These are phyloP conservation scores for Firmiana major DNA, from an alignment of 345 rosid species.

Conservation along the genomic window DNA sequence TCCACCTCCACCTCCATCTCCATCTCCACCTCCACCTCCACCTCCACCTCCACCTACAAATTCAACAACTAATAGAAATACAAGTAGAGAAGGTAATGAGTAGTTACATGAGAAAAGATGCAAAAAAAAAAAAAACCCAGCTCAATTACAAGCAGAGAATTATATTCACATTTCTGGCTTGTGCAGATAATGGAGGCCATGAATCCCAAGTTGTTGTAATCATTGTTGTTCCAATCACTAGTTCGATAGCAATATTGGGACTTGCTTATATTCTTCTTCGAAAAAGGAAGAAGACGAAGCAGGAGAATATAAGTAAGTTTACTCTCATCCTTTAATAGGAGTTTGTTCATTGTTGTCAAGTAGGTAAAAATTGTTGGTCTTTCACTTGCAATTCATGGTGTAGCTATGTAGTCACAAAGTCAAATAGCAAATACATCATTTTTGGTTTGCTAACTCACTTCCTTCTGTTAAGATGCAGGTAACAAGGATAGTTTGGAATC, in stretches of 20 bases:
- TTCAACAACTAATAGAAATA: not conserved
- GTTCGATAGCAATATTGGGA: not conserved
- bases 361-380: too few relatives aligned
- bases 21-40: constrained; percentile 17
- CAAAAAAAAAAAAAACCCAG: too few relatives aligned
- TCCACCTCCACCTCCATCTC: too few relatives aligned
- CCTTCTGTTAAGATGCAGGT: not conserved
- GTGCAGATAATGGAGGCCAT: not conserved
- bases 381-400: not conserved
- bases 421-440: not conserved
- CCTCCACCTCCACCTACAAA: too few relatives aligned
- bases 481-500: not conserved
- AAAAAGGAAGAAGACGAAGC: not conserved
- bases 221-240: not conserved
- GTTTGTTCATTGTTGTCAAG: too few relatives aligned
- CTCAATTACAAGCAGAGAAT: too few relatives aligned
- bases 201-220: not conserved
- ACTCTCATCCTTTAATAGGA: not conserved
- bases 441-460: not conserved
- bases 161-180: not conserved
- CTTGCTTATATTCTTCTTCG: not conserved
- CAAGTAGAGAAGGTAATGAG: not conserved
- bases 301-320: not conserved
- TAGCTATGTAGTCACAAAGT: not conserved
- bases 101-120: too few relatives aligned